Evolutionary conservation across 352 stramenopile species (phyloP), one percentile per base, ranked within the genome.

Genomic region (Phytophthora pluvialis): DNA sequence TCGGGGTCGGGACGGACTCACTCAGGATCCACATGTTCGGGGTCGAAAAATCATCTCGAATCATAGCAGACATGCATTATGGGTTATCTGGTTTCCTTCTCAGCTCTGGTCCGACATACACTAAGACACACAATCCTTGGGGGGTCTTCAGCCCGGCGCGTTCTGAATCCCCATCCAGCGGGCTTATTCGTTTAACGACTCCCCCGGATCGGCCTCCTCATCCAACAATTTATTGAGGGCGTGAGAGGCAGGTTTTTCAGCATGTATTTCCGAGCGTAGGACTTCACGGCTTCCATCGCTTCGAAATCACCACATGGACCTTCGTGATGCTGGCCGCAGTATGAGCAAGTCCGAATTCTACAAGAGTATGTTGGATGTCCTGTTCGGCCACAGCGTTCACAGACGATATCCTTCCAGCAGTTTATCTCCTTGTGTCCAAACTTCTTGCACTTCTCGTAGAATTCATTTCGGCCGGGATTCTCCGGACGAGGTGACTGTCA

Each of bases 111-210:
- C 48, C 55, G n/a, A 66, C 55, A 35, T 46, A 71, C 49, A 51
- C 49, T 67, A 67, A 39, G 13, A 39, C 64, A 51, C 48, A 65
- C 21, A 67, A 38, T 12, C 44, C 12, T 60, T n/a, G n/a, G n/a
- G 49, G 48, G 35, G 48, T 29, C 12, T 32, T 45, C 1, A 5
- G 64, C 40, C 44, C 57, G 57, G 16, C 64, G 51, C 50, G 39
- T 60, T 49, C 25, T 39, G 33, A 12, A 39, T 42, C 36, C 12
- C 36, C 13, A 11, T 42, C 4, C 12, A 42, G 36, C 13, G 36
- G 36, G 12, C 12, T 42, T 42, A 42, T 45, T 45, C 3, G 16
- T 45, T 45, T 45, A 18, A 18, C 39, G 7, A 2, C 12, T 10
- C 11, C 11, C 36, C 36, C n/a, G 12, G n/a, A n/a, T n/a, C n/a